phyloP scores from a whole-genome alignment of 2,329 filamentous ascomycete species.

The Erysiphe pulchra region DNA sequence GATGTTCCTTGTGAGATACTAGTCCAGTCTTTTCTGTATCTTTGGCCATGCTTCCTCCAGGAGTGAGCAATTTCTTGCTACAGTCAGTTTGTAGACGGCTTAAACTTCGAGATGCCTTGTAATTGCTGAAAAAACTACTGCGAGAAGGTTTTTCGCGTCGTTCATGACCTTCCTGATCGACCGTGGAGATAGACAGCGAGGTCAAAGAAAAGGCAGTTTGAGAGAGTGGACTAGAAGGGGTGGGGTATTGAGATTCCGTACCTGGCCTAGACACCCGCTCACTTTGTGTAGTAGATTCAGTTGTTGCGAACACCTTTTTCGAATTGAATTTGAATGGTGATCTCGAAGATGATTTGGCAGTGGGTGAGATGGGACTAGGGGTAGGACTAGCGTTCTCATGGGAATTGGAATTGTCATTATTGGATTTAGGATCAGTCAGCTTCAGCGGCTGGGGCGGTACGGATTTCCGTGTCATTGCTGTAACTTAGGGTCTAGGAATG shows the following conservation, averaged over 20 bases:
- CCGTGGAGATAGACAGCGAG: slow-evolving; percentile 3
- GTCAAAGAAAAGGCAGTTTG: slow-evolving; percentile 7
- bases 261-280: slow-evolving; percentile 1
- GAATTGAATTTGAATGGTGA: slow-evolving; percentile 11
- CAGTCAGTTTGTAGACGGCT: slow-evolving; percentile 16
- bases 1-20: slow-evolving; percentile 9
- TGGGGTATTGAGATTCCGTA: slow-evolving; percentile 3
- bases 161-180: slow-evolving; percentile 4
- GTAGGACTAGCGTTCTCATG: not conserved
- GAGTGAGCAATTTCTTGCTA: slow-evolving; percentile 12
- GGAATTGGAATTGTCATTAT: slow-evolving; percentile 4
- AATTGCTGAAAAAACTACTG: slow-evolving; percentile 20
- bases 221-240: slow-evolving; percentile 3
- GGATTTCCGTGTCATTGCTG: slow-evolving; percentile 10
- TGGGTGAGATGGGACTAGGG: slow-evolving; percentile 4
- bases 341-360: slow-evolving; percentile 9
- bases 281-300: slow-evolving; percentile 1
- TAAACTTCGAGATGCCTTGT: slow-evolving; percentile 20
- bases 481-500: not conserved
- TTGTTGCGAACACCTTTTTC: slow-evolving; percentile 8
- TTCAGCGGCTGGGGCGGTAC: slow-evolving; percentile 11
- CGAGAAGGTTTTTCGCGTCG: slow-evolving; percentile 7
- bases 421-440: slow-evolving; percentile 5
- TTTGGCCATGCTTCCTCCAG: slow-evolving; percentile 14
- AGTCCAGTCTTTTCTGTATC: slow-evolving; percentile 11